Conservation (phyloP, 73 alveolate genomes). For the Paramecium biaurelia region DNA sequence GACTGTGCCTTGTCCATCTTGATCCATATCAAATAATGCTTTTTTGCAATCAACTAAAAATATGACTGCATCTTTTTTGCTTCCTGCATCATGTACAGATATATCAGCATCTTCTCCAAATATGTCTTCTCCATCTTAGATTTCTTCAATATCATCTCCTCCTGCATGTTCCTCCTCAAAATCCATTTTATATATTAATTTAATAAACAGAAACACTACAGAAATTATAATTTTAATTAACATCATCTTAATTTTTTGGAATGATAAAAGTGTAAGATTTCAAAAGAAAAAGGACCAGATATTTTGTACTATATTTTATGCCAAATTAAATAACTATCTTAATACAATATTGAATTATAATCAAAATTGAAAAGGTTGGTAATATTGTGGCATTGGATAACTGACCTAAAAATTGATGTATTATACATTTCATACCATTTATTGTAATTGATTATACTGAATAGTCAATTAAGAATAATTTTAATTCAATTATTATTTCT, state of each 20-base stretch:
- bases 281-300: neutral
- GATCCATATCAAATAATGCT: constrained; percentile 2
- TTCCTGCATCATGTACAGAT: constrained; percentile 1
- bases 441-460: neutral
- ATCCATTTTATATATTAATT: constrained; percentile 34
- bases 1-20: constrained; percentile 13
- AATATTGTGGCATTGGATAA: neutral
- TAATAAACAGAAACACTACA: neutral
- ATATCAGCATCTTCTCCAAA: constrained; percentile 46
- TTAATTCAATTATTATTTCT: neutral
- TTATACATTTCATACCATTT: neutral
- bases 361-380: neutral
- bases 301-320: neutral
- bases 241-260: neutral
- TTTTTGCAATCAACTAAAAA: constrained; percentile 60
- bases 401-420: neutral
- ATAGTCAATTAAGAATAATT: neutral
- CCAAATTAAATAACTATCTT: neutral
- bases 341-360: neutral
- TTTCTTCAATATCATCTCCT: constrained; percentile 42
- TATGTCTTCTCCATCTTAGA: constrained; percentile 50
- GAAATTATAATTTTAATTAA: neutral
- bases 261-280: neutral
- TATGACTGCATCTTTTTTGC: constrained; percentile 65
- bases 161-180: constrained; percentile 37